These are phyloP conservation scores for Mycena citricolor DNA, from an alignment of 1,284 basidiomycete genomes.

Conservation along the genomic window DNA sequence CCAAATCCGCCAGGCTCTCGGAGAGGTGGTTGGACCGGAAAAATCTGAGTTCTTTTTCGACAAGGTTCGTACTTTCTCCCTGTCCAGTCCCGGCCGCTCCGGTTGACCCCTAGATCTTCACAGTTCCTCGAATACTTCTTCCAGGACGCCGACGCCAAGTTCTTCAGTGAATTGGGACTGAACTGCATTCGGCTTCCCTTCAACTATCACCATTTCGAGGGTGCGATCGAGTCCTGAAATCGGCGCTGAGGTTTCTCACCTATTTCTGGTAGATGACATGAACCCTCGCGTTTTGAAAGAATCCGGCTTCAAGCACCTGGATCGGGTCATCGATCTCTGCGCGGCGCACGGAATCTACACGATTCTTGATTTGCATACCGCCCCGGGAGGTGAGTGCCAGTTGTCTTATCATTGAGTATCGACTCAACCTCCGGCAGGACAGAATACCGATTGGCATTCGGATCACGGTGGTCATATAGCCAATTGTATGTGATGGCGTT, in stretches of 20 bases:
- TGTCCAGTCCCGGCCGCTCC: too few relatives aligned
- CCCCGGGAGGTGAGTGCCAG: conserved; percentile 37
- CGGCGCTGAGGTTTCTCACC: not conserved
- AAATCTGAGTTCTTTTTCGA: conserved; percentile 75
- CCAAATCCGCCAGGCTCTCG: conserved; percentile 68
- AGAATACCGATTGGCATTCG: conserved; percentile 56
- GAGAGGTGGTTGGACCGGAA: conserved; percentile 59
- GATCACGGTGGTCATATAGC: conserved; percentile 56
- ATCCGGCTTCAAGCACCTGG: conserved; percentile 57
- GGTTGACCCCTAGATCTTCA: not conserved
- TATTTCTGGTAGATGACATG: conserved; percentile 43
- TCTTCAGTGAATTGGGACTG: conserved; percentile 59
- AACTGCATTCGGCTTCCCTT: conserved; percentile 63
- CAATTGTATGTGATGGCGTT: conserved; percentile 32
- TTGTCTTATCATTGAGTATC: too few relatives aligned
- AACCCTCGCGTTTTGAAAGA: conserved; percentile 55
- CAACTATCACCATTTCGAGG: conserved; percentile 62
- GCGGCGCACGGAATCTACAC: conserved; percentile 56
- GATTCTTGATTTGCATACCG: conserved; percentile 56
- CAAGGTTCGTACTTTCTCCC: conserved; percentile 14
- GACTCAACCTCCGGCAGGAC: conserved; percentile 30
- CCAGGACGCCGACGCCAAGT: conserved; percentile 54
- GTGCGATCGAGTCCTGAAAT: conserved; percentile 19
- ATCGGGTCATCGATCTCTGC: conserved; percentile 53
- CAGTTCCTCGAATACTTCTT: conserved; percentile 70